Conservation (phyloP, 495 filamentous ascomycete species). For the Elaphomyces granulatus region DNA sequence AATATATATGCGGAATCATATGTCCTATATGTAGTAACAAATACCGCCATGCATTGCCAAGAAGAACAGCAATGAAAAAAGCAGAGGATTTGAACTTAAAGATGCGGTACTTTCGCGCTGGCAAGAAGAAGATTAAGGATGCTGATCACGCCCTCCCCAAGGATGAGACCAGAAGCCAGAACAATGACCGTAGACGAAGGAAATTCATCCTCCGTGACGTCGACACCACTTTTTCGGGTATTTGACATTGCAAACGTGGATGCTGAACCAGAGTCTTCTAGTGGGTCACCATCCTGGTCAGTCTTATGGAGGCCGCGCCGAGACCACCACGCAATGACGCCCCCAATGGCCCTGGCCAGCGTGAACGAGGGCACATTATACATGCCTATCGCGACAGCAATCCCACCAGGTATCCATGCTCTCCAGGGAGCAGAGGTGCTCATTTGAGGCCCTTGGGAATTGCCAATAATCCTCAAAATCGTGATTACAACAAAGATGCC, state of each 20-base stretch:
- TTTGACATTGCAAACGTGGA: neutral
- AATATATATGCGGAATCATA: too few relatives aligned
- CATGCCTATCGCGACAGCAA: conserved; percentile 94
- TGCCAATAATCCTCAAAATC: conserved; percentile 43
- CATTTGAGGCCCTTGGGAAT: conserved; percentile 11
- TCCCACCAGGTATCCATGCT: conserved; percentile 66
- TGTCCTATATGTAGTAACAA: too few relatives aligned
- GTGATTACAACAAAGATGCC: conserved; percentile 57
- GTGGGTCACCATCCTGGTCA: too few relatives aligned
- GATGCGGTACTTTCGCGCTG: conserved; percentile 63
- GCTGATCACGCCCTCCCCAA: conserved; percentile 89
- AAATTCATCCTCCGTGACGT: conserved; percentile 21
- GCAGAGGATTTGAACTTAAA: conserved; percentile 23
- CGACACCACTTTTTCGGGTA: conserved; percentile 8
- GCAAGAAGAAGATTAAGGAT: conserved; percentile 82
- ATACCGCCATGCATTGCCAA: too few relatives aligned
- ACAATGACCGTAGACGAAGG: conserved; percentile 44
- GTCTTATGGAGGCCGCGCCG: too few relatives aligned
- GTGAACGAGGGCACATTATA: conserved; percentile 97
- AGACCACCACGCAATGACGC: conserved; percentile 68
- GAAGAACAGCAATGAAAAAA: neutral
- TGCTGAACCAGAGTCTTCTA: too few relatives aligned
- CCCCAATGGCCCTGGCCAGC: conserved; percentile 74
- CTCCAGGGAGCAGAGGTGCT: conserved; percentile 22
- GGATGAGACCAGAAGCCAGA: conserved; percentile 62